Conservation (phyloP, 2,329 filamentous ascomycete genomes). For the Claviceps paspali region DNA sequence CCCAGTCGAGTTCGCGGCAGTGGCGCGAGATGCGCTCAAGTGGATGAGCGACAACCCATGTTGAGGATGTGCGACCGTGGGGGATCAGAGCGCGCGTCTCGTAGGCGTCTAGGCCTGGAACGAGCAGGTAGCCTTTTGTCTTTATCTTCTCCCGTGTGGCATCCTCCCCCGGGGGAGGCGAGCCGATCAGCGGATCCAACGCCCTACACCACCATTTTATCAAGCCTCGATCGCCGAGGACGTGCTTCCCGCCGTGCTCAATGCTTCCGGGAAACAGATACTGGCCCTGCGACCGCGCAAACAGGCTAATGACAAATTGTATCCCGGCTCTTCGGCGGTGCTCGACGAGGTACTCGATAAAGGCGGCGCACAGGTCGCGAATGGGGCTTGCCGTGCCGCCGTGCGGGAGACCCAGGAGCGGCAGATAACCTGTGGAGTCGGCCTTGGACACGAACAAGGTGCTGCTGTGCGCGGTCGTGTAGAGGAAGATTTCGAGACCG, state of each 20-base stretch:
- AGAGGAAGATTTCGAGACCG: slow-evolving; percentile 77
- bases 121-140: slow-evolving; percentile 54
- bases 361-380: slow-evolving; percentile 56
- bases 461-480: slow-evolving; percentile 63
- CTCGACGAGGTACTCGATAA: slow-evolving; percentile 60
- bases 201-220: slow-evolving; percentile 95
- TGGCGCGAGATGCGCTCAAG: slow-evolving; percentile 51
- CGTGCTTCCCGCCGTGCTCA: slow-evolving; percentile 73
- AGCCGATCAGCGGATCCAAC: slow-evolving; percentile 56
- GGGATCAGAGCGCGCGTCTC: slow-evolving; percentile 74
- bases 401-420: slow-evolving; percentile 46
- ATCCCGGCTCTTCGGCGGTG: slow-evolving; percentile 47
- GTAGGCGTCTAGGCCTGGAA: slow-evolving; percentile 72
- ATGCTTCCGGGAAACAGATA: slow-evolving; percentile 91
- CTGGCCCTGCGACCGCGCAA: slow-evolving; percentile 81
- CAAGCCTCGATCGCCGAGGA: slow-evolving; percentile 76
- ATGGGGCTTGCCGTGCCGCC: slow-evolving; percentile 56
- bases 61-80: slow-evolving; percentile 23
- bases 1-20: slow-evolving; percentile 37
- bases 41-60: slow-evolving; percentile 58
- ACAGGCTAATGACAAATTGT: slow-evolving; percentile 70
- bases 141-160: slow-evolving; percentile 25
- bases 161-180: slow-evolving; percentile 21
- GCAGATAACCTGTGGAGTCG: slow-evolving; percentile 82
- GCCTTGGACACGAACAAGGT: slow-evolving; percentile 94